Conservation (phyloP, 768 basidiomycete species). For the Mycena rosella region DNA sequence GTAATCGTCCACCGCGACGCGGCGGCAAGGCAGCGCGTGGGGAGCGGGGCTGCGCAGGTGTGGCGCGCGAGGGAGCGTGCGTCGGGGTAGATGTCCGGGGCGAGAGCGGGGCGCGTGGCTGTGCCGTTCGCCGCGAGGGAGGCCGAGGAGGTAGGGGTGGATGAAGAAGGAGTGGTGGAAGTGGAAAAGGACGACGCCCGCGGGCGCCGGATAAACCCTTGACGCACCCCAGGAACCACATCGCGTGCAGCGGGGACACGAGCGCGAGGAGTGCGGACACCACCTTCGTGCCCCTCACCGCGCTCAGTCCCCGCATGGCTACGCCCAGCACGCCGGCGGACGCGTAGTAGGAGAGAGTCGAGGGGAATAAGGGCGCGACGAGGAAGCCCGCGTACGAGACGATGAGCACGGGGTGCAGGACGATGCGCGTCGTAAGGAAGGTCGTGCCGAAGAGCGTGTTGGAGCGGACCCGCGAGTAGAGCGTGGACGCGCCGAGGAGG, state of each 20-base stretch:
- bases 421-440: too few species aligned
- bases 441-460: too few species aligned
- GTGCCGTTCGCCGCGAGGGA: not conserved
- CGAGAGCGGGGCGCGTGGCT: conserved; percentile 1
- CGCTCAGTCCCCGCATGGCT: too few species aligned
- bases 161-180: not conserved
- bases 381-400: too few species aligned
- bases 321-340: too few species aligned
- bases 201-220: conserved; percentile 57
- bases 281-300: too few species aligned
- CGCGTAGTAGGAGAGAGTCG: too few species aligned
- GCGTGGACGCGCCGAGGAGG: too few species aligned
- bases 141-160: not conserved
- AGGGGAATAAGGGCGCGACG: too few species aligned
- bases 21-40: too few species aligned
- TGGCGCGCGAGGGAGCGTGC: conserved; percentile 11
- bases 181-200: not conserved
- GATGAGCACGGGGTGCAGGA: too few species aligned
- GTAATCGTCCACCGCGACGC: not conserved
- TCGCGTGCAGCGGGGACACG: conserved; percentile 63
- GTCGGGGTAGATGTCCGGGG: conserved; percentile 28
- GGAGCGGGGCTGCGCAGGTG: not conserved
- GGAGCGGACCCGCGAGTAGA: too few species aligned
- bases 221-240: conserved; percentile 67
- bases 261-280: conserved; percentile 51